Conservation (phyloP, 768 basidiomycete species). For the Amanita jacksonii region DNA sequence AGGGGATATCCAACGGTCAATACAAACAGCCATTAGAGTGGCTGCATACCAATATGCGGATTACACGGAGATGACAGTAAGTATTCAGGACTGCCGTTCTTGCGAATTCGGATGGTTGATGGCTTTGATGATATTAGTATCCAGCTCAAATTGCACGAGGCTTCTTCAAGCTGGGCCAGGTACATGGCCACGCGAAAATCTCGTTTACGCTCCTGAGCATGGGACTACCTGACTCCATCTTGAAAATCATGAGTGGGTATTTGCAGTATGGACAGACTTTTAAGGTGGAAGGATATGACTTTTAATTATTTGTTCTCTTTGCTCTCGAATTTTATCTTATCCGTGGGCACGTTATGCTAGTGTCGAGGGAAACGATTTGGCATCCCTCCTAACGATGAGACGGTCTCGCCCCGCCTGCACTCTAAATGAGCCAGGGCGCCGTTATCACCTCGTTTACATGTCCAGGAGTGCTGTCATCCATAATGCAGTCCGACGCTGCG, state of each 20-base stretch:
- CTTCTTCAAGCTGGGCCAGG: slow-evolving; percentile 88
- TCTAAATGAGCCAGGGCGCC: no score
- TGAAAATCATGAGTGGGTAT: slow-evolving; percentile 91
- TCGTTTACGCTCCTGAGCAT: slow-evolving; percentile 89
- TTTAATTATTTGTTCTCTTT: slow-evolving; percentile 27
- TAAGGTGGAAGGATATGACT: slow-evolving; percentile 81
- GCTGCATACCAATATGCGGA: slow-evolving; percentile 89
- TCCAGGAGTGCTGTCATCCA: no score
- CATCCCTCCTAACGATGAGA: no score
- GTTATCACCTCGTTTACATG: no score
- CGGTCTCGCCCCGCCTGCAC: no score
- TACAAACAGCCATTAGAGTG: slow-evolving; percentile 88
- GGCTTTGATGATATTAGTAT: slow-evolving; percentile 38
- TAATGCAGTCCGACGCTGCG: no score
- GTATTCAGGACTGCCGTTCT: slow-evolving; percentile 21
- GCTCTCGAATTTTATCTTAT: not conserved
- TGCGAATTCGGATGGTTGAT: slow-evolving; percentile 1
- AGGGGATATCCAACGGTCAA: slow-evolving; percentile 81
- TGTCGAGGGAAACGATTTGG: not conserved
- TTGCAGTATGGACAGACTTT: slow-evolving; percentile 82
- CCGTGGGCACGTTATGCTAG: not conserved
- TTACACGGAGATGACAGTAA: slow-evolving; percentile 80
- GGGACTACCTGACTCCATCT: slow-evolving; percentile 82
- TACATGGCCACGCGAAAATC: slow-evolving; percentile 92
- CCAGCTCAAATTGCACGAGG: slow-evolving; percentile 85